phyloP scores from a whole-genome alignment of 441 rosid species.

The Pelargonium australe region DNA sequence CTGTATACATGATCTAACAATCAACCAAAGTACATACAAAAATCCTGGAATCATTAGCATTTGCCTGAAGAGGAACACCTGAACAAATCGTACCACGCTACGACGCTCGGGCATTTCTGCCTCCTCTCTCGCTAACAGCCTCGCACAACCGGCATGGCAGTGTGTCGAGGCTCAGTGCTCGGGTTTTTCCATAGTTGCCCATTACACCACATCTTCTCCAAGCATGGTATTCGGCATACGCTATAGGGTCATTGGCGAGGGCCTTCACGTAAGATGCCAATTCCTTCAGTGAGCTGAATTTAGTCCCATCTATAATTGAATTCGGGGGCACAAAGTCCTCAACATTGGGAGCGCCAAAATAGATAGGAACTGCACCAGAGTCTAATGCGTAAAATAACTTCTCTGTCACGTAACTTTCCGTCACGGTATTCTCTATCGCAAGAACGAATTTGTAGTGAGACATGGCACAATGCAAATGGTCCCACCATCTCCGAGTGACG shows the following conservation, averaged over 20 bases:
- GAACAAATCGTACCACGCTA: slow-evolving; percentile 13
- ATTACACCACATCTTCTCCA: slow-evolving; percentile 80
- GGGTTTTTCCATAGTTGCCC: slow-evolving; percentile 52
- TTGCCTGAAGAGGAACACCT: slow-evolving; percentile 2
- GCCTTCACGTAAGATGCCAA: slow-evolving; percentile 52
- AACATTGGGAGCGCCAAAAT: slow-evolving; percentile 76
- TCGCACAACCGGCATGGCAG: slow-evolving; percentile 77
- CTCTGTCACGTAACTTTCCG: slow-evolving; percentile 82
- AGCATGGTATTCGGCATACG: slow-evolving; percentile 75
- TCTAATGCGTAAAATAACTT: slow-evolving; percentile 80
- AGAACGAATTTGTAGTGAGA: slow-evolving; percentile 86
- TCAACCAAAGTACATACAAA: slow-evolving; percentile 15
- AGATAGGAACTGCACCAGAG: slow-evolving; percentile 68
- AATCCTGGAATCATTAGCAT: slow-evolving; percentile 15
- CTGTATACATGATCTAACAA: slow-evolving; percentile 13
- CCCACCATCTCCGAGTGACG: slow-evolving; percentile 65
- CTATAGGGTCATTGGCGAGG: slow-evolving; percentile 58
- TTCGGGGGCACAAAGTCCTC: slow-evolving; percentile 69
- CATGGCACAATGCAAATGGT: slow-evolving; percentile 83
- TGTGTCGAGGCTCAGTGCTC: slow-evolving; percentile 64
- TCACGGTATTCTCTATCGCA: slow-evolving; percentile 74
- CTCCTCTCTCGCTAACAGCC: slow-evolving; percentile 58
- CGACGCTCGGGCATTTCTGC: slow-evolving; percentile 43
- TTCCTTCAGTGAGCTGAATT: slow-evolving; percentile 50
- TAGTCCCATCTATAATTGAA: slow-evolving; percentile 62